Conservation (phyloP, 73 alveolate genomes). For the Diophrys appendiculata region DNA sequence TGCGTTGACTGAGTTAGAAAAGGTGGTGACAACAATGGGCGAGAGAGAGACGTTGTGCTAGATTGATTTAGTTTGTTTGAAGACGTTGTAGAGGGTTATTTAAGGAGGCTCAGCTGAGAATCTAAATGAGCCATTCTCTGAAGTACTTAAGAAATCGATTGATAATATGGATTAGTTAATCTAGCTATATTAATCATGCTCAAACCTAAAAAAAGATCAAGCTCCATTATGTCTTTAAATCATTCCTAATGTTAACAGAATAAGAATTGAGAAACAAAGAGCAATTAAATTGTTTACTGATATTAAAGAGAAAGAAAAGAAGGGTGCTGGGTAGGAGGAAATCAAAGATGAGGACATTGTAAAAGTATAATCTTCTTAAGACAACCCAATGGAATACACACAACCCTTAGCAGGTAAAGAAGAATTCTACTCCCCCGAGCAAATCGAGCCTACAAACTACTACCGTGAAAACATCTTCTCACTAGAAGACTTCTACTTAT, state of each 20-base stretch:
- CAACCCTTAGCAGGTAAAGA: background rate
- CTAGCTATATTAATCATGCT: background rate
- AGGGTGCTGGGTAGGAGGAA: background rate
- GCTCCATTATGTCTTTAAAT: constrained; percentile 40
- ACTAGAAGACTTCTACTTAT: constrained; percentile 59
- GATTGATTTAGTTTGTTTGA: constrained; percentile 30
- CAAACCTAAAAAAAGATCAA: constrained; percentile 5
- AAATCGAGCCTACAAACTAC: constrained; percentile 61
- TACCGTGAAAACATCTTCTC: constrained; percentile 60
- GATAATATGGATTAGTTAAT: background rate
- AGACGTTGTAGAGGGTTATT: constrained; percentile 20
- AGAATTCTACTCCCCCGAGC: constrained; percentile 23
- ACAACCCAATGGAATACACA: constrained; percentile 13
- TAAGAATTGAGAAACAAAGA: constrained; percentile 57
- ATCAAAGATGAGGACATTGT: constrained; percentile 2
- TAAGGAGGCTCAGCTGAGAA: background rate
- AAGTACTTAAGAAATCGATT: background rate
- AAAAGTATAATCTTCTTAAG: background rate
- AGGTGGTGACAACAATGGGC: constrained; percentile 19
- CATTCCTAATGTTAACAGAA: constrained; percentile 63
- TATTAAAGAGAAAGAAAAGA: background rate
- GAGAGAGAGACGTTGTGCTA: constrained; percentile 17
- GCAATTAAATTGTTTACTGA: constrained; percentile 8
- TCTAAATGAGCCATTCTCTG: background rate
- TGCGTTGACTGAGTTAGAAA: constrained; percentile 45